Conservation (phyloP, 208 protist genomes). For the Strigomonas oncopelti region DNA sequence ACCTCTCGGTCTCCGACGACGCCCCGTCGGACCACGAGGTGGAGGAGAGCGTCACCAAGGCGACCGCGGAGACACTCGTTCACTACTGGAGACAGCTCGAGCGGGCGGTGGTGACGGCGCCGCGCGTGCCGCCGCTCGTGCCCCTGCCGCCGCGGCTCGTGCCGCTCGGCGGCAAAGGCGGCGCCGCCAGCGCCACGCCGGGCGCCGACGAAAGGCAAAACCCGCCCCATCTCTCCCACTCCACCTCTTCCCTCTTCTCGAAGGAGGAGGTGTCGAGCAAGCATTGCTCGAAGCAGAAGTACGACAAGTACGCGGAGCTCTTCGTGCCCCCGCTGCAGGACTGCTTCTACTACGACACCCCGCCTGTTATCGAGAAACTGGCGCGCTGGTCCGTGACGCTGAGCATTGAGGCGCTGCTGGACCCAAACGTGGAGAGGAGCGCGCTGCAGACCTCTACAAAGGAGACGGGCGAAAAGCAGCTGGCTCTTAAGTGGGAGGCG, state of each 20-base stretch:
- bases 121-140: background rate
- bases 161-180: background rate
- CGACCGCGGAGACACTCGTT: background rate
- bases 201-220: background rate
- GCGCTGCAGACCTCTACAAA: background rate
- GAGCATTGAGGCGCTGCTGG: background rate
- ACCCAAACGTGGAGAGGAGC: background rate
- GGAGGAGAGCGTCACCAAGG: background rate
- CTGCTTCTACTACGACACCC: background rate
- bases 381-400: background rate
- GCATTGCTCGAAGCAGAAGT: background rate
- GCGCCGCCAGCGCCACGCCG: background rate
- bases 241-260: background rate
- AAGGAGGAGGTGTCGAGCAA: background rate
- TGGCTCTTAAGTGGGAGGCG: conserved; percentile 12
- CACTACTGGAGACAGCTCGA: conserved; percentile 15
- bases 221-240: background rate
- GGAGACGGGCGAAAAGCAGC: background rate
- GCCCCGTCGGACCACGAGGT: background rate
- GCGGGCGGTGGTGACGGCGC: conserved; percentile 7
- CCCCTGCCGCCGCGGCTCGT: background rate
- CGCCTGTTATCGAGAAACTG: background rate
- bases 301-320: background rate
- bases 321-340: background rate
- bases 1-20: background rate